Evolutionary conservation across 2,329 filamentous ascomycete species (phyloP).

Genomic region (Lecanicillium sp.): DNA sequence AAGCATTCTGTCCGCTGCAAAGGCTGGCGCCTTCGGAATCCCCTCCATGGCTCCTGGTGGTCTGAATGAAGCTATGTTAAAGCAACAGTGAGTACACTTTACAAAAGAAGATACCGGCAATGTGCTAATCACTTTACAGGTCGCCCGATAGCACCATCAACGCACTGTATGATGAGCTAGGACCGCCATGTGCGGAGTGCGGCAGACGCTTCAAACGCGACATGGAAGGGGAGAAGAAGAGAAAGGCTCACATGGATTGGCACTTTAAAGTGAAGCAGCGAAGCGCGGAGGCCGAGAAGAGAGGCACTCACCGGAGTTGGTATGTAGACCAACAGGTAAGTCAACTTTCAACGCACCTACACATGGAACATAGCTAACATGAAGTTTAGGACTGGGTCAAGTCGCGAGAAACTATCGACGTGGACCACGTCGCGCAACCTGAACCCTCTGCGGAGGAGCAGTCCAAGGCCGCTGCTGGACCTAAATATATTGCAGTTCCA

Average conservation of each 20-base stretch:
- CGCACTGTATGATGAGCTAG: constrained; percentile 71
- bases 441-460: constrained; percentile 32
- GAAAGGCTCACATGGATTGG: constrained; percentile 94
- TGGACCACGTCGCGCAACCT: constrained; percentile 37
- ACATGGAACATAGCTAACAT: constrained; percentile 22
- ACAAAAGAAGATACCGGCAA: background rate
- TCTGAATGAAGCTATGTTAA: constrained; percentile 58
- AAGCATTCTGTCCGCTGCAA: constrained; percentile 30
- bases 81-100: constrained; percentile 54
- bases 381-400: constrained; percentile 74
- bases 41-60: constrained; percentile 19
- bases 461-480: constrained; percentile 44
- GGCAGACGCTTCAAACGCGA: constrained; percentile 78
- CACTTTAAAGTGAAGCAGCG: constrained; percentile 92
- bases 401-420: constrained; percentile 72
- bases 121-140: constrained; percentile 34
- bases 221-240: constrained; percentile 73
- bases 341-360: constrained; percentile 8
- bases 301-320: constrained; percentile 88
- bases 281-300: constrained; percentile 77
- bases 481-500: constrained; percentile 76
- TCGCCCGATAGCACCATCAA: constrained; percentile 63
- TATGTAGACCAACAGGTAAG: constrained; percentile 82
- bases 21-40: constrained; percentile 16
- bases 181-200: constrained; percentile 86